Evolutionary conservation across 768 basidiomycete species (phyloP).

Genomic region (Cystobasidium tubakii): DNA sequence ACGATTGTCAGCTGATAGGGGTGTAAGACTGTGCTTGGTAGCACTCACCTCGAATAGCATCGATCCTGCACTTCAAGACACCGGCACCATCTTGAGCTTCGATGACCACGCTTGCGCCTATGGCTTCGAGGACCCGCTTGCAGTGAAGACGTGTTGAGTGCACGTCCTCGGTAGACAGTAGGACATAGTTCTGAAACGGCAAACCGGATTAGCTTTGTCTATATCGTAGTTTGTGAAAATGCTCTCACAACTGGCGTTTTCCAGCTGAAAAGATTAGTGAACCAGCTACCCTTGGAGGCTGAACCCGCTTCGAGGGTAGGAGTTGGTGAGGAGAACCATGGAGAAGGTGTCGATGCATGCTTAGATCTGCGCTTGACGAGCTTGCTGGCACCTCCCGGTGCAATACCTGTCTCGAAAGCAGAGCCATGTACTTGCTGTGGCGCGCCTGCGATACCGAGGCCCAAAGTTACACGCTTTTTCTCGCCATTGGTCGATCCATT

Average conservation of each 20-base stretch:
- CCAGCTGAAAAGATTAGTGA: constrained; percentile 80
- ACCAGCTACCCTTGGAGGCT: constrained; percentile 67
- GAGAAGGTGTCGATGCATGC: constrained; percentile 6
- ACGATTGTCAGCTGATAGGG: too few species aligned
- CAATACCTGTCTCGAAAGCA: constrained; percentile 3
- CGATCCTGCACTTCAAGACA: constrained; percentile 68
- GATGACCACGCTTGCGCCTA: constrained; percentile 65
- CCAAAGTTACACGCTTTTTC: constrained; percentile 30
- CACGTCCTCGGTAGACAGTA: constrained; percentile 51
- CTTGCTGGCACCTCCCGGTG: constrained; percentile 13
- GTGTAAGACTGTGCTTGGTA: too few species aligned
- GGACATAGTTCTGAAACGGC: constrained; percentile 46
- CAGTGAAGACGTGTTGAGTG: constrained; percentile 69
- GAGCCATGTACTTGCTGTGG: not conserved
- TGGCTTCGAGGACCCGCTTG: constrained; percentile 62
- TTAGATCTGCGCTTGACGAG: constrained; percentile 29
- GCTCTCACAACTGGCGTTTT: constrained; percentile 59
- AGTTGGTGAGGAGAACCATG: constrained; percentile 37
- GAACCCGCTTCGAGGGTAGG: constrained; percentile 42
- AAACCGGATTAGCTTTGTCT: not conserved
- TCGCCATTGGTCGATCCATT: not conserved
- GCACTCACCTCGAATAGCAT: constrained; percentile 58
- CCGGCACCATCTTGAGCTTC: constrained; percentile 62
- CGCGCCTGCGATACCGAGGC: constrained; percentile 31
- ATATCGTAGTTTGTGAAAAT: constrained; percentile 56